A percentile compares a stretch with the other conserved stretches of the same genome.
Conservation (phyloP, 495 filamentous ascomycete species). For the Parathielavia appendiculata region DNA sequence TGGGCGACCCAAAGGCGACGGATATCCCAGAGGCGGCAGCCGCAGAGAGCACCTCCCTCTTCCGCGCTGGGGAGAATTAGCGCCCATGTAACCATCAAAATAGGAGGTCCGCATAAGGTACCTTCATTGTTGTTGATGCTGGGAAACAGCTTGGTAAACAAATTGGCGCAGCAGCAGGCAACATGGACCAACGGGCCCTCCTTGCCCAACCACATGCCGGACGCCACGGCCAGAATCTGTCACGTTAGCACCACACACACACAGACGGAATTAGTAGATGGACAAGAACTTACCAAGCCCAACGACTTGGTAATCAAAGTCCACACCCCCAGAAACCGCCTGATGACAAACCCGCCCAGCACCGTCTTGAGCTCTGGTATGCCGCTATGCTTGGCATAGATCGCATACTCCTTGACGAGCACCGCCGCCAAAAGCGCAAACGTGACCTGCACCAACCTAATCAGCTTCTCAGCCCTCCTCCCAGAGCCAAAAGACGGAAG, state of each 20-base stretch:
- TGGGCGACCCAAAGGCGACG: conserved; percentile 94
- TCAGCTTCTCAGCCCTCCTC: background rate
- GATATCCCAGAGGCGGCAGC: conserved; percentile 93
- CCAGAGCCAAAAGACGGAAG: conserved; percentile 17
- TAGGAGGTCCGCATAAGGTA: conserved; percentile 34
- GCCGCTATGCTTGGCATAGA: conserved; percentile 90
- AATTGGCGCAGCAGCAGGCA: conserved; percentile 92
- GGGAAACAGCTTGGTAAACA: conserved; percentile 87
- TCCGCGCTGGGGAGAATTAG: conserved; percentile 58
- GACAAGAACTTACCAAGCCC: conserved; percentile 61
- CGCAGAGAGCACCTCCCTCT: conserved; percentile 91
- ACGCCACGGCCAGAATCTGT: conserved; percentile 87
- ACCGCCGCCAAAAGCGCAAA: conserved; percentile 77
- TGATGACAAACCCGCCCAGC: conserved; percentile 89
- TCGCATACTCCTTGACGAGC: conserved; percentile 76
- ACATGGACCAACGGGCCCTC: conserved; percentile 97
- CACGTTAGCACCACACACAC: conserved; percentile 22
- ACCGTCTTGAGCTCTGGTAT: conserved; percentile 98
- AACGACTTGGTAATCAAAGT: conserved; percentile 88
- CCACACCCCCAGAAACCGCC: conserved; percentile 88
- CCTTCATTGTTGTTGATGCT: conserved; percentile 86
- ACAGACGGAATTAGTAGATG: background rate
- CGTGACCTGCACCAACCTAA: conserved; percentile 48
- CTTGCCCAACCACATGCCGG: conserved; percentile 97
- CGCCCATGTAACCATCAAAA: conserved; percentile 1